A percentile compares a stretch with the other conserved stretches of the same genome.
phyloP scores from a whole-genome alignment of 768 basidiomycete species.

The Boletus subparvulus region DNA sequence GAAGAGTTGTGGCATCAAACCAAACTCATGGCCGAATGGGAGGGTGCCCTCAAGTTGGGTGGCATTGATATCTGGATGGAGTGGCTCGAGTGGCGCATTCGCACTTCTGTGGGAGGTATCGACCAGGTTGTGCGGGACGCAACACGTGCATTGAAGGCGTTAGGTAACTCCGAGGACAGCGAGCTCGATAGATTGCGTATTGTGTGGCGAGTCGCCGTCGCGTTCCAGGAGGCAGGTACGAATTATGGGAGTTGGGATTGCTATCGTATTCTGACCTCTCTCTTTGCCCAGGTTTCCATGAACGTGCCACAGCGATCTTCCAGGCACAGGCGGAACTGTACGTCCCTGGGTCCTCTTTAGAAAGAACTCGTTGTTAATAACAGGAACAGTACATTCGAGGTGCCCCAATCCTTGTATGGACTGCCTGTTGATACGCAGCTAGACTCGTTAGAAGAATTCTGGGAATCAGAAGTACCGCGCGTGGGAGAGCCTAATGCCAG shows the following conservation, averaged over 20 bases:
- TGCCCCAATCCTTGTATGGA: constrained; percentile 46
- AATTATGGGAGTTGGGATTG: constrained; percentile 3
- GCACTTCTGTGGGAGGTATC: constrained; percentile 46
- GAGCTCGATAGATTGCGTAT: constrained; percentile 58
- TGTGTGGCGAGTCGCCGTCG: constrained; percentile 69
- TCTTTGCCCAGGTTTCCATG: constrained; percentile 55
- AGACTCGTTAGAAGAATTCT: constrained; percentile 71
- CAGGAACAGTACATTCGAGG: constrained; percentile 52
- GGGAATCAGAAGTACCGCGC: constrained; percentile 83
- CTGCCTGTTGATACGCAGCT: constrained; percentile 50
- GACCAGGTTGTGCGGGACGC: constrained; percentile 55
- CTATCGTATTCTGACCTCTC: constrained; percentile 1
- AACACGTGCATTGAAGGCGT: constrained; percentile 42
- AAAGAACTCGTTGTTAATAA: constrained; percentile 6
- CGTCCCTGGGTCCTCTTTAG: constrained; percentile 22
- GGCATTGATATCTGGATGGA: constrained; percentile 68
- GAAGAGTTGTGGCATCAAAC: constrained; percentile 67
- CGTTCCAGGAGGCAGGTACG: constrained; percentile 66
- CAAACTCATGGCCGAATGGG: constrained; percentile 66
- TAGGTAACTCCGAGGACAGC: constrained; percentile 42
- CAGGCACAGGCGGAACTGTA: constrained; percentile 86
- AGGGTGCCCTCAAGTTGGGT: constrained; percentile 53
- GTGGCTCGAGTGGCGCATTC: constrained; percentile 77
- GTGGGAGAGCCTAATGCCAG: constrained; percentile 62
- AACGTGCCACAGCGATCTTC: constrained; percentile 74